Evolutionary conservation across 495 filamentous ascomycete genomes (phyloP), one percentile per base, ranked within the genome.

Genomic region (Neurospora sp.): DNA sequence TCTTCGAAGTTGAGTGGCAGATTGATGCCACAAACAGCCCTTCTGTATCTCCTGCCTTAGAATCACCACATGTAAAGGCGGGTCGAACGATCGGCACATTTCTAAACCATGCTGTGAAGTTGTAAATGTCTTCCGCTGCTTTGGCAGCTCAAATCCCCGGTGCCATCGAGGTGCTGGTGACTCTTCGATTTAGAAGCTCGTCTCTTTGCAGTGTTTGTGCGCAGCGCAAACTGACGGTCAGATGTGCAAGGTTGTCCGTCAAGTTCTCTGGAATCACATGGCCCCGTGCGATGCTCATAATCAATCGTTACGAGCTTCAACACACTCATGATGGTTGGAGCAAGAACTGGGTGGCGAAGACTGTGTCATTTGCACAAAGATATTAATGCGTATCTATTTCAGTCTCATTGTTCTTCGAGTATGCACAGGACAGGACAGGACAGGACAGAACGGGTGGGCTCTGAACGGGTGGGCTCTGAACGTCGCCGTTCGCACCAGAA

Each of bases 41-140:
- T 90, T 91, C 92, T 90, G 93, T 97, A 97, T 97, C 93, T 97
- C 88, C 93, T 94, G 90, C 93, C 93, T 90, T 93, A 87, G 92
- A 91, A 89, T 87, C 77, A 86, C 31, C 81, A 87, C 84, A 80
- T 94, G 92, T 94, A 87, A 86, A 88, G 88, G 92, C 88, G 89
- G 92, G 89, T 95, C 92, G 92, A 85, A 85, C 79, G 81, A 78
- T 82, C 75, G 84, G 84, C 81, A 86, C 84, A 85, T 85, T 73
- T 77, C 9, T 61, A 37, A n/a, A 37, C 16, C 42, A 71, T 40
- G 27, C 27, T 70, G 1, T 72, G 39, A 20, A 27, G 7, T 74
- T 45, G 37, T 14, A 14, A 27, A 8, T 16, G 18, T 9, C 42
- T 45, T 1, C 18, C 2, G 8, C 18, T 45, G 42, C 42, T 8